phyloP scores from a whole-genome alignment of 225 moss, liverwort and hornwort genomes.

The Anthoceros angustus region DNA sequence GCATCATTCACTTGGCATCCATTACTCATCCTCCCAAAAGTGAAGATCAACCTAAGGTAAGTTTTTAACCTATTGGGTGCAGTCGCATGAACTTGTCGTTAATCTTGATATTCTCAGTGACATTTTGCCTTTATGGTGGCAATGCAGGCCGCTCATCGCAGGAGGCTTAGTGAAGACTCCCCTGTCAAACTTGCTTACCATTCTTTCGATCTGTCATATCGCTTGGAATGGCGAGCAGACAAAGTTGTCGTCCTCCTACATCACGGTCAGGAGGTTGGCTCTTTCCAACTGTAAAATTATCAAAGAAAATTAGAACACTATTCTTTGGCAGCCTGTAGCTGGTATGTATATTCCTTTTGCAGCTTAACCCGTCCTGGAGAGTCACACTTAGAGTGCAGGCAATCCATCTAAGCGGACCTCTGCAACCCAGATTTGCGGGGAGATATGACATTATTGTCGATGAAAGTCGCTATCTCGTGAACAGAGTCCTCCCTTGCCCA shows the following conservation, averaged over 20 bases:
- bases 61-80: neutral
- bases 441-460: no score
- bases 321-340: neutral
- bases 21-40: neutral
- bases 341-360: neutral
- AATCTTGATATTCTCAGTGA: no score
- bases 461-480: no score
- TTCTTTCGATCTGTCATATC: constrained; percentile 7
- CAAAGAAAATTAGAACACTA: neutral
- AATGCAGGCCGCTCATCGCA: constrained; percentile 1
- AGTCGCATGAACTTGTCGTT: no score
- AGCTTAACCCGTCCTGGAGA: neutral
- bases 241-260: constrained; percentile 8
- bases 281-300: constrained; percentile 9
- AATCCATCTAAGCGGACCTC: no score
- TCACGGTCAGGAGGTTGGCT: constrained; percentile 11
- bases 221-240: constrained; percentile 10
- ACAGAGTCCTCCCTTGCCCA: no score
- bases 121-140: neutral
- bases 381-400: no score
- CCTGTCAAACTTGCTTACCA: constrained; percentile 6
- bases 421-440: no score
- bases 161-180: constrained; percentile 6
- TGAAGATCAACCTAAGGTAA: neutral
- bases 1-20: constrained; percentile 7